These are phyloP conservation scores for Chlorella sp. DNA, from an alignment of 139 green algal genomes.

Conservation along the genomic window DNA sequence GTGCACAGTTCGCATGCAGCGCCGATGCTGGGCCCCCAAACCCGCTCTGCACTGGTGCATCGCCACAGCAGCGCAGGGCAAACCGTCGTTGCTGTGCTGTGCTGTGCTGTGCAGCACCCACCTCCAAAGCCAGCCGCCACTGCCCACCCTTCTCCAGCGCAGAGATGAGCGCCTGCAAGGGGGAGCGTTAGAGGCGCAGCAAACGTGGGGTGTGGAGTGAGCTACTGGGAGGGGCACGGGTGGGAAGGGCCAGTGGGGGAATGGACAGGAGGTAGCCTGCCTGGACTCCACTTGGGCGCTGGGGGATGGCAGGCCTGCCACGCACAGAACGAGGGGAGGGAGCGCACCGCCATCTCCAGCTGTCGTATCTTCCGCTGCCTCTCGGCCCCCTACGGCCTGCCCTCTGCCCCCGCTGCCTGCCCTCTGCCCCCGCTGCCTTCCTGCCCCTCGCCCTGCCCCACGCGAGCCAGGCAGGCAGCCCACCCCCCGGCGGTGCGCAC, in stretches of 20 bases:
- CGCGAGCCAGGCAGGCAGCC: too few relatives aligned
- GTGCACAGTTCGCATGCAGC: neutral
- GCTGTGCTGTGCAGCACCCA: constrained; percentile 64
- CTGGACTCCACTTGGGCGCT: too few relatives aligned
- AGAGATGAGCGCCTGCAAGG: constrained; percentile 69
- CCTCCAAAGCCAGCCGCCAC: constrained; percentile 46
- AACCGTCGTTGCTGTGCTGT: too few relatives aligned
- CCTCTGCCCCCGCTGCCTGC: neutral
- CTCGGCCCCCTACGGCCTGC: too few relatives aligned
- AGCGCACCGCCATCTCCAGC: too few relatives aligned
- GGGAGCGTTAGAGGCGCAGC: constrained; percentile 37
- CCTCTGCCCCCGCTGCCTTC: too few relatives aligned
- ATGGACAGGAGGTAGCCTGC: too few relatives aligned
- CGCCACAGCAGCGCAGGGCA: constrained; percentile 37
- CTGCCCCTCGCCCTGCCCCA: neutral
- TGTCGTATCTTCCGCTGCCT: too few relatives aligned
- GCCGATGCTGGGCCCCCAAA: neutral
- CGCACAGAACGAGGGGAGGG: neutral
- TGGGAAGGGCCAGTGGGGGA: too few relatives aligned
- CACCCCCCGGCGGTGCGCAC: neutral
- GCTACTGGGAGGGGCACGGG: neutral
- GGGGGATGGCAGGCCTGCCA: too few relatives aligned
- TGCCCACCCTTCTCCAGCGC: constrained; percentile 61
- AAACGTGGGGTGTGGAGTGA: constrained; percentile 27
- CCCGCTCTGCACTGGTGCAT: constrained; percentile 31